phyloP scores from a whole-genome alignment of 768 basidiomycete genomes.

The Pleurotus cornucopiae region DNA sequence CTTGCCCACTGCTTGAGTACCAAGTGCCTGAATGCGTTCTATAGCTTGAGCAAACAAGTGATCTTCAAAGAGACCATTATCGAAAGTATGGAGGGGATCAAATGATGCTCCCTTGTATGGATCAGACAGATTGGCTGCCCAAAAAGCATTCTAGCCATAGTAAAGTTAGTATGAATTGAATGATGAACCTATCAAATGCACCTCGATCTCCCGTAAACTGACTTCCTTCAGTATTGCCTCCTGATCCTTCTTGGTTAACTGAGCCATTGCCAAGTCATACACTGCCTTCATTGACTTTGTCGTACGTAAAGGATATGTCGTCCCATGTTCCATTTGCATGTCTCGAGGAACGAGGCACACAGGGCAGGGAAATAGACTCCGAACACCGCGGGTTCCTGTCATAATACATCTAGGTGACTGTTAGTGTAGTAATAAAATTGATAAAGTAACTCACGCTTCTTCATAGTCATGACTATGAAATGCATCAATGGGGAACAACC shows the following conservation, averaged over 20 bases:
- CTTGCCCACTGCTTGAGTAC: constrained; percentile 11
- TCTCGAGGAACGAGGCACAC: constrained; percentile 29
- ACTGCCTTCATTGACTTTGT: constrained; percentile 13
- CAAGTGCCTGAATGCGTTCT: constrained; percentile 13
- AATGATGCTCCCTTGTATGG: constrained; percentile 28
- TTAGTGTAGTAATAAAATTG: background rate
- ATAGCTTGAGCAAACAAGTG: constrained; percentile 22
- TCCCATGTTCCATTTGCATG: constrained; percentile 18
- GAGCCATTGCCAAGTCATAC: constrained; percentile 9
- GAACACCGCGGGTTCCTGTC: constrained; percentile 26
- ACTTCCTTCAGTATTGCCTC: constrained; percentile 14
- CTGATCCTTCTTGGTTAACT: background rate
- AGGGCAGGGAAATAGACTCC: constrained; percentile 29
- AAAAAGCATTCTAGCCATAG: constrained; percentile 35
- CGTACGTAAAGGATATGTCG: constrained; percentile 13
- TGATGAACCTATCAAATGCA: constrained; percentile 11
- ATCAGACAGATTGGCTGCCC: constrained; percentile 27
- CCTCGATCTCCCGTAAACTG: constrained; percentile 19
- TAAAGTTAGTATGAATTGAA: background rate
- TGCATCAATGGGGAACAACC: constrained; percentile 30
- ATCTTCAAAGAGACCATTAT: constrained; percentile 26
- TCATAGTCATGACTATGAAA: constrained; percentile 39
- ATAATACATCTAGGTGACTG: constrained; percentile 28
- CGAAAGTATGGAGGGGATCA: constrained; percentile 33
- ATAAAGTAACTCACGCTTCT: constrained; percentile 25